Evolutionary conservation across 164 flowering plant species (phyloP), one percentile per base, ranked within the genome.

Genomic region (Annona squamosa): DNA sequence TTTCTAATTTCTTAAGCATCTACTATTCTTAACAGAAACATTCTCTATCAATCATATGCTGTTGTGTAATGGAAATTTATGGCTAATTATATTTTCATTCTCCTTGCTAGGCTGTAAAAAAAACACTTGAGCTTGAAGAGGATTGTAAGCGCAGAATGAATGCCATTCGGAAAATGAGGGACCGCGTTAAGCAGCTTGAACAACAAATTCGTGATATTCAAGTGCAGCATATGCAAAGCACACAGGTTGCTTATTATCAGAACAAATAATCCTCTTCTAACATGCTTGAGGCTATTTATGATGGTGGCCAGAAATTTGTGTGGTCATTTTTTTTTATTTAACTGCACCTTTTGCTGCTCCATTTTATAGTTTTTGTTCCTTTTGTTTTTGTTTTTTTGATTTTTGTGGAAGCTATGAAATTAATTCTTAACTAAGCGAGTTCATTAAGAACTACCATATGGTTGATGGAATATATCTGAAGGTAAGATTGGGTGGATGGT

Each of bases 171-270:
- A 86, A 83, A 74, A 63, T 86, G 89, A 57, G 74, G 68, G 80
- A 82, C 64, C 82, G 77, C 73, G 77, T 80, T 19, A 78, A 70
- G 79, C 70, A 16, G 42, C 88, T 88, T 82, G 89, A 90, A 74
- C 84, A 82, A 72, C 92, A 95, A 79, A 75, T 84, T 75, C 81
- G 76, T 52, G 96, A 93, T 48, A 79, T 87, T 71, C 82, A 86
- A 63, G 96, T 89, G 77, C 91, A 88, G 77, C 82, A 87, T 78
- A 46, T 78, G 17, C 84, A 75, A 77, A 81, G 78, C 75, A 91
- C 97, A 41, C 99, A 92, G 98, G 99, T 94, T 47, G 42, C 47
- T 63, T 37, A 17, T 72, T 16, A 66, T 66, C 43, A 13, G 46
- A 66, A n/a, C 37, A 26, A 66, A 4, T 12, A 66, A 42, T 66